Evolutionary conservation across 2,329 filamentous ascomycete genomes (phyloP).

Genomic region (Dactylellina drechsleri): DNA sequence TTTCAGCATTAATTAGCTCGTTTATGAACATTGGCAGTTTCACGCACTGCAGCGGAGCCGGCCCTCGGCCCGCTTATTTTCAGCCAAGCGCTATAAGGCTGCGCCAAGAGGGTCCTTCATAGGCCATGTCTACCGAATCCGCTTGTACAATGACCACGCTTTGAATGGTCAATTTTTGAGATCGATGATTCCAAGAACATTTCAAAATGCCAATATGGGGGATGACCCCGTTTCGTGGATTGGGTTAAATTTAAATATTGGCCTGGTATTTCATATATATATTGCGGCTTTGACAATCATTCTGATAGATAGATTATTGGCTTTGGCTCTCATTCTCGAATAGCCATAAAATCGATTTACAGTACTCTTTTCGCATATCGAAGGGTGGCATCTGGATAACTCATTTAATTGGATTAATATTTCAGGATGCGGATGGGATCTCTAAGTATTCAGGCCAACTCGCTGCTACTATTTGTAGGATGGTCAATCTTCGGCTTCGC

Average conservation of each 20-base stretch:
- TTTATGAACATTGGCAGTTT: too few species aligned
- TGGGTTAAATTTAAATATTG: background rate
- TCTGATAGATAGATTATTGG: background rate
- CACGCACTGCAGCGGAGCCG: background rate
- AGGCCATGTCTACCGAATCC: background rate
- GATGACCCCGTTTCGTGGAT: background rate
- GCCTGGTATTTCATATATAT: background rate
- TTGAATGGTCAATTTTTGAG: background rate
- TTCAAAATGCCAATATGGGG: background rate
- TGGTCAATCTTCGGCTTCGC: background rate
- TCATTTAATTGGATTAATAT: too few species aligned
- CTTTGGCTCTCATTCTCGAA: background rate
- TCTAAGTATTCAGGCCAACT: background rate
- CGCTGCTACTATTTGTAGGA: background rate
- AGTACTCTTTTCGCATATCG: too few species aligned
- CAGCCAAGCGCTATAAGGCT: background rate
- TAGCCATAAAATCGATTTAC: too few species aligned
- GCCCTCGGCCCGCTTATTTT: constrained; percentile 15
- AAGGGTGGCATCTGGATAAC: too few species aligned
- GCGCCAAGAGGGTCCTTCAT: background rate
- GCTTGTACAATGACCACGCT: background rate
- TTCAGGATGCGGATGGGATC: background rate
- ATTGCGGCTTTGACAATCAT: background rate
- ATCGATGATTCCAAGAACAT: background rate
- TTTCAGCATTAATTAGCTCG: too few species aligned